phyloP scores from a whole-genome alignment of 345 rosid species.

The Angophora floribunda region DNA sequence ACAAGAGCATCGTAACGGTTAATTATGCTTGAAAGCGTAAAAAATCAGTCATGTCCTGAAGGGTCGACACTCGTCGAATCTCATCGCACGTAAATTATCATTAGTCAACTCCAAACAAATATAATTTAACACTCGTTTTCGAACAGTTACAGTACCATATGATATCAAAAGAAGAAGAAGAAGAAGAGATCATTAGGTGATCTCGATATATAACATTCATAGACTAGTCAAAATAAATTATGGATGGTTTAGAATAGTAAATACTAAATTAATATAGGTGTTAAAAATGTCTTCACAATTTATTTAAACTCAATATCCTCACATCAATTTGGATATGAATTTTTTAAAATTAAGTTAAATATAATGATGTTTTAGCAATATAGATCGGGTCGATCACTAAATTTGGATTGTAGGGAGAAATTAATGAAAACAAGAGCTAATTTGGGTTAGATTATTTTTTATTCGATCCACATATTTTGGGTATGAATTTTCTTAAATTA shows the following conservation, averaged over 20 bases:
- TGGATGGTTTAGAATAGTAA: too few relatives aligned
- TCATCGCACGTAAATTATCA: too few relatives aligned
- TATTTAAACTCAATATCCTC: not conserved
- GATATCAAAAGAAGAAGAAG: not conserved
- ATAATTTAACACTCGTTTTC: too few relatives aligned
- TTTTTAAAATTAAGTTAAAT: too few relatives aligned
- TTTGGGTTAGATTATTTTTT: too few relatives aligned
- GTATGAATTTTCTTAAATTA: too few relatives aligned
- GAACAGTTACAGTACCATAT: not conserved
- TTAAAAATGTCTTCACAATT: not conserved
- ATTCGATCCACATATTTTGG: too few relatives aligned
- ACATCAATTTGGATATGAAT: not conserved
- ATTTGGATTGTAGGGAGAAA: fast-evolving
- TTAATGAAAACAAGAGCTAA: fast-evolving
- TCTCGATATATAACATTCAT: not conserved
- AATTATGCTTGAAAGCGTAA: not conserved
- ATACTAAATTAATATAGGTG: too few relatives aligned
- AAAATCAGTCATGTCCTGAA: not conserved
- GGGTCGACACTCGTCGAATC: too few relatives aligned
- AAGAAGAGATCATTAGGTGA: not conserved
- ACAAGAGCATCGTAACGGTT: not conserved
- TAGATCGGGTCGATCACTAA: fast-evolving
- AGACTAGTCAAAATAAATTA: too few relatives aligned
- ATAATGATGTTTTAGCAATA: fast-evolving
- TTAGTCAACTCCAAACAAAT: too few relatives aligned